Evolutionary conservation across 148 eudicot species (phyloP).

Genomic region (Salicornia ramosissima): DNA sequence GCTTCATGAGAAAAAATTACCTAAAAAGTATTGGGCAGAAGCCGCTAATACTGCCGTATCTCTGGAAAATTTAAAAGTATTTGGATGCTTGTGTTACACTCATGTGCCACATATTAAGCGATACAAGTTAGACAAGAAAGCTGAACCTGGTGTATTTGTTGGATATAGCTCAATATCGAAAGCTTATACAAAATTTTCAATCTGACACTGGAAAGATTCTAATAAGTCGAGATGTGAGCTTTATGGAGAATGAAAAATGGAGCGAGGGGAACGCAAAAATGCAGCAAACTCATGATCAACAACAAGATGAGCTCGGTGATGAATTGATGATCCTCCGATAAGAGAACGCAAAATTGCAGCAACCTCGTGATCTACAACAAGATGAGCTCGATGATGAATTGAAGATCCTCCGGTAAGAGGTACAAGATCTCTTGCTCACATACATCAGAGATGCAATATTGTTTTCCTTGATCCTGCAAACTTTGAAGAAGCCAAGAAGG

Average conservation of each 20-base stretch:
- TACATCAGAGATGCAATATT: constrained; percentile 8
- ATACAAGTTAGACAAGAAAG: constrained; percentile 9
- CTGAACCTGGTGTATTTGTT: neutral
- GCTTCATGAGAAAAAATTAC: constrained; percentile 4
- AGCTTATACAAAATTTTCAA: constrained; percentile 15
- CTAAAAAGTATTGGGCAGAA: constrained; percentile 20
- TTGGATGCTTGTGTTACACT: constrained; percentile 10
- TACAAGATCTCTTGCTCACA: neutral
- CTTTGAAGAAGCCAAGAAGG: neutral
- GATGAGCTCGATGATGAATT: constrained; percentile 8
- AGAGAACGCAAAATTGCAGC: neutral
- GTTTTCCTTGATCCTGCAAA: constrained; percentile 5
- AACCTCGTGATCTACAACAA: neutral
- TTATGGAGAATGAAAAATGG: constrained; percentile 23
- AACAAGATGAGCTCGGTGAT: neutral
- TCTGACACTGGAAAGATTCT: constrained; percentile 3
- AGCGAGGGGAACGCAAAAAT: constrained; percentile 2
- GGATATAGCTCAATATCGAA: constrained; percentile 3
- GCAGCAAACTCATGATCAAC: neutral
- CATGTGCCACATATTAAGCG: constrained; percentile 2
- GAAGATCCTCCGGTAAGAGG: constrained; percentile 7
- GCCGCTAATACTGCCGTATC: constrained; percentile 7
- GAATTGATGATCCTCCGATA: constrained; percentile 12
- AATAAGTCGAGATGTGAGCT: constrained; percentile 13
- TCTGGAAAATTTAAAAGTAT: constrained; percentile 2